Conservation (phyloP, 148 eudicot genomes). For the Rhododendron vialii region DNA sequence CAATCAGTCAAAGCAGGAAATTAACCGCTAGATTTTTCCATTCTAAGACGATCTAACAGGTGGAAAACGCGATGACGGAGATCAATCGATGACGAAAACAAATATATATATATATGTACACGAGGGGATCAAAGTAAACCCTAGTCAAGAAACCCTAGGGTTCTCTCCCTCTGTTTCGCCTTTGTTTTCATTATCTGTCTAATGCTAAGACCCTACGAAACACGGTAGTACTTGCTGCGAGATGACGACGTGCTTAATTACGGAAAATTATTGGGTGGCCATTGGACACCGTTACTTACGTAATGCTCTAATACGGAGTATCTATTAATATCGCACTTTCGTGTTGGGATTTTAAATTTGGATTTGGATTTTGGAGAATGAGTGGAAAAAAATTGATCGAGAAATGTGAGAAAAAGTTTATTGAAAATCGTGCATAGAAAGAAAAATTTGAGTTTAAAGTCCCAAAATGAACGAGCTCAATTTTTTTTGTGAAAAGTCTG, state of each 20-base stretch:
- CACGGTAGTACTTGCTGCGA: not conserved
- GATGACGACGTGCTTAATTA: not conserved
- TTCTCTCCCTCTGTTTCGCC: slow-evolving; percentile 26
- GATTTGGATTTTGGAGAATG: no score
- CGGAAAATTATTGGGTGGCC: no score
- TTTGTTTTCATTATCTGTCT: not conserved
- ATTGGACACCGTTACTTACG: no score
- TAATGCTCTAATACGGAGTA: no score
- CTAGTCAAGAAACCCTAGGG: slow-evolving; percentile 16
- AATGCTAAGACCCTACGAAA: not conserved
- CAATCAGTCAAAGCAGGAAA: not conserved
- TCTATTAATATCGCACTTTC: no score
- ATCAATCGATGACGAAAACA: not conserved
- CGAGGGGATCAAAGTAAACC: slow-evolving; percentile 8
- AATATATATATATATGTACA: not conserved
- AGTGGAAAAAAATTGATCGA: no score
- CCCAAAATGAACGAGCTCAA: no score
- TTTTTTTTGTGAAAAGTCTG: no score
- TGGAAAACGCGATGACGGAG: not conserved
- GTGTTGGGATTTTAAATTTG: no score
- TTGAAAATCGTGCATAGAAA: no score
- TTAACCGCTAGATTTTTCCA: not conserved
- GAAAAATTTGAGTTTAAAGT: no score
- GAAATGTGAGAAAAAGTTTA: no score
- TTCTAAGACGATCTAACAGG: not conserved